A percentile compares a stretch with the other conserved stretches of the same genome.
phyloP scores from a whole-genome alignment of 306 rosid genomes.

The Castanea mollissima region DNA sequence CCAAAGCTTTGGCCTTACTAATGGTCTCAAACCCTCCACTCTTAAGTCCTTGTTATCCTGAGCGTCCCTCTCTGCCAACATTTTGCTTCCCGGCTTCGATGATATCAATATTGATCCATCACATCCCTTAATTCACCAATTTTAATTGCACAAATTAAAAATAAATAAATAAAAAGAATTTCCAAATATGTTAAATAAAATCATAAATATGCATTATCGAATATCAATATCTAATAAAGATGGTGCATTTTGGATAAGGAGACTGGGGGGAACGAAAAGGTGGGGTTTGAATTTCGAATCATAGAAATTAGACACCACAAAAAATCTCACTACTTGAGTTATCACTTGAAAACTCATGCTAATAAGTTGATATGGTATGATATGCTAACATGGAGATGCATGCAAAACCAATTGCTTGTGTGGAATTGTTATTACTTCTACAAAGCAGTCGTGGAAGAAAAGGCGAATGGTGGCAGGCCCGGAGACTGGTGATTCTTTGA shows the following conservation, averaged over 20 bases:
- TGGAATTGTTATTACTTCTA: slow-evolving; percentile 54
- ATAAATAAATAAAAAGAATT: background rate
- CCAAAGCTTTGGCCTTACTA: slow-evolving; percentile 70
- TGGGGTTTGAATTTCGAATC: too few relatives aligned
- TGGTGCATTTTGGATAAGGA: too few relatives aligned
- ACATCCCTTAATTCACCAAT: slow-evolving; percentile 61
- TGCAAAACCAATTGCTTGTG: slow-evolving; percentile 12
- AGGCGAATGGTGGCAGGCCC: slow-evolving; percentile 92
- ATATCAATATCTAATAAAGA: background rate
- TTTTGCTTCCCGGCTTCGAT: slow-evolving; percentile 53
- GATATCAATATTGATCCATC: slow-evolving; percentile 75
- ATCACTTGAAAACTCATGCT: too few relatives aligned
- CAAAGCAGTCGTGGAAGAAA: slow-evolving; percentile 93
- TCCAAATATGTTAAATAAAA: background rate
- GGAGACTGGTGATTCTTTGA: slow-evolving; percentile 77
- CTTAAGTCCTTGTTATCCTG: slow-evolving; percentile 67
- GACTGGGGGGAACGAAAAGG: too few relatives aligned
- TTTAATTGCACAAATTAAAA: background rate
- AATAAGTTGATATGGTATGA: too few relatives aligned
- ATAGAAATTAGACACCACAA: too few relatives aligned
- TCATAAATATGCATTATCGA: background rate
- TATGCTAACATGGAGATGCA: slow-evolving; percentile 10
- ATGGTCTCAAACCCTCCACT: slow-evolving; percentile 62
- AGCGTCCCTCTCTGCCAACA: slow-evolving; percentile 75
- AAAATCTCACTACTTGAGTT: too few relatives aligned